Evolutionary conservation across 495 filamentous ascomycete genomes (phyloP).

Genomic region (Mytilinidion resinicola): DNA sequence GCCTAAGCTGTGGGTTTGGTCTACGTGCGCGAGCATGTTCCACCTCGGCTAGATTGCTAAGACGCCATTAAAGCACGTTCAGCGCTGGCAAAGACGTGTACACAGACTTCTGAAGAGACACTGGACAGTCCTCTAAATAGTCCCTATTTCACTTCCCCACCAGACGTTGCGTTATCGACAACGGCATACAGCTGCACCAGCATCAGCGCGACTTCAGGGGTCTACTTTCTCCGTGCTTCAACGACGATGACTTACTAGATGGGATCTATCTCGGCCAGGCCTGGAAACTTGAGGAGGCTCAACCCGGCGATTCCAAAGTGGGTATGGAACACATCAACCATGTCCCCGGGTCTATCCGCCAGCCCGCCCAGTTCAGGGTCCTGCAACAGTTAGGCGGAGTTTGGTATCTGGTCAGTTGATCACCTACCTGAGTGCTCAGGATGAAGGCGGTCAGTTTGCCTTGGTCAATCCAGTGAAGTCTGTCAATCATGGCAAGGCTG

Average conservation of each 20-base stretch:
- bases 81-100: no score
- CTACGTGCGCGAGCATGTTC: no score
- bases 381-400: constrained; percentile 37
- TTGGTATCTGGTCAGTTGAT: neutral
- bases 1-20: no score
- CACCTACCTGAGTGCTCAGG: constrained; percentile 63
- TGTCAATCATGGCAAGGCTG: constrained; percentile 81
- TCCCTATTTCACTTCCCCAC: constrained; percentile 13
- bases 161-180: constrained; percentile 26
- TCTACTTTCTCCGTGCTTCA: no score
- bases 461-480: constrained; percentile 84
- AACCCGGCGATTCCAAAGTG: constrained; percentile 82
- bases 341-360: constrained; percentile 82
- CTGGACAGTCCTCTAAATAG: neutral
- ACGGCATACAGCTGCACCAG: constrained; percentile 36
- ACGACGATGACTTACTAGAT: constrained; percentile 58
- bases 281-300: constrained; percentile 71
- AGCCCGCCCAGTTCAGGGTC: constrained; percentile 80
- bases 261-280: constrained; percentile 75
- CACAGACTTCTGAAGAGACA: no score
- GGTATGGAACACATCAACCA: constrained; percentile 98
- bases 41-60: neutral
- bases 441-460: constrained; percentile 74
- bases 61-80: no score
- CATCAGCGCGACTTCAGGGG: constrained; percentile 2